Evolutionary conservation across 805 yeast genomes (phyloP), one percentile per base, ranked within the genome.

Genomic region (Clavispora phyllophila): DNA sequence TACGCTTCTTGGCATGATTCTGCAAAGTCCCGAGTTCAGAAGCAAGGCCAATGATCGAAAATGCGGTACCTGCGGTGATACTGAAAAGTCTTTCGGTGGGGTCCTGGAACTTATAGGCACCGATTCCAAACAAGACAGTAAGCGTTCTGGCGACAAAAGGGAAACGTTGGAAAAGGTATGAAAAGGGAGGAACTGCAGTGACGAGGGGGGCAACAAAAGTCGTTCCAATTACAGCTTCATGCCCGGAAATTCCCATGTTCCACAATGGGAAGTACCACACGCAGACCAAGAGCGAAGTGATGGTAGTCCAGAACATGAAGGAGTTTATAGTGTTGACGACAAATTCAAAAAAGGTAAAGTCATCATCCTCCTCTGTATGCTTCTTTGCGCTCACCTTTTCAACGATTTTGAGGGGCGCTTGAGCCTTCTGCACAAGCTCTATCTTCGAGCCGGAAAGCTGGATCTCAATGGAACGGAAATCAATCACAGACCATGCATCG

Each of bases 201-300:
- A 85, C 32, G 12, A 82, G 45, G 1, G 96, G 88, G 3, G 85
- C 73, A 9, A 80, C 41, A 29, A 81, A 67, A 18, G 80, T 66
- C 6, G 79, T 57, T 10, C 56, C 44, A 37, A 87, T 70, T 3
- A 81, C 75, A 0, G 84, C 84, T 65, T 93, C 99, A 60, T 86
- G 90, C 4, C 99, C 99, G 2, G 96, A 85, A 36, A 93, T 84
- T 6, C 97, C 98, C 97, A 93, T 89, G 59, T 85, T 78, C 99
- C 99, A 93, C 48, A 93, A 71, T 9, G 99, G 99, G 73, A 93
- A 93, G 68, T 87, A 87, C 99, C 99, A 93, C 39, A 93, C 81
- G 57, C 93, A 81, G 43, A 93, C 75, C 35, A 88, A 84, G 45
- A 93, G 69, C 0, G 96, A 79, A 3, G 98, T 85, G 34, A 80